phyloP scores from a whole-genome alignment of 371 early-diverging fungal species.

The Dichotomocladium elegans region DNA sequence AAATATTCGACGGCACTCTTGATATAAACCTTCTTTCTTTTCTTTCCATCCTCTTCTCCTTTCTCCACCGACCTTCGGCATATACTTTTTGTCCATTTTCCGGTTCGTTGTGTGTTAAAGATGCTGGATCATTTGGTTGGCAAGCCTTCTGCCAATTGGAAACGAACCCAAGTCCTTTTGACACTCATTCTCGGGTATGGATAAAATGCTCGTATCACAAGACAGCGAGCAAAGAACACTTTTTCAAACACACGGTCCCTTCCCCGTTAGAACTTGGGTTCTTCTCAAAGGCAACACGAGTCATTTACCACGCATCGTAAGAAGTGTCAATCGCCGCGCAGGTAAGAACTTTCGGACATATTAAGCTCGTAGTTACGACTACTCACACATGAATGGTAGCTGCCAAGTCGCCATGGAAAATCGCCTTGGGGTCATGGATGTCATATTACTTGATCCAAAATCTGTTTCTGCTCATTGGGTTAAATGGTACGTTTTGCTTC shows the following conservation, averaged over 20 bases:
- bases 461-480: conserved; percentile 48
- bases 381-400: conserved; percentile 17
- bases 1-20: neutral
- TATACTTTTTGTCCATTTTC: too few species aligned
- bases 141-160: conserved; percentile 87
- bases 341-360: conserved; percentile 14
- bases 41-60: neutral
- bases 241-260: neutral
- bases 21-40: neutral
- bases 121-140: conserved; percentile 94
- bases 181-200: conserved; percentile 59
- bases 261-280: conserved; percentile 32
- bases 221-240: neutral
- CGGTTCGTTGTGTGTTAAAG: neutral
- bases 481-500: conserved; percentile 48
- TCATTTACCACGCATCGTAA: conserved; percentile 19
- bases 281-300: conserved; percentile 27
- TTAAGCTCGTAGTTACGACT: conserved; percentile 4
- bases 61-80: neutral
- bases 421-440: conserved; percentile 69
- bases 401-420: conserved; percentile 72
- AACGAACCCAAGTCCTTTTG: conserved; percentile 74
- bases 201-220: too few species aligned
- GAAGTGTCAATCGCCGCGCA: conserved; percentile 17
- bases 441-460: conserved; percentile 60